These are phyloP conservation scores for Aspergillus quadrilineatus DNA, from an alignment of 2,329 filamentous ascomycete species.

Conservation along the genomic window DNA sequence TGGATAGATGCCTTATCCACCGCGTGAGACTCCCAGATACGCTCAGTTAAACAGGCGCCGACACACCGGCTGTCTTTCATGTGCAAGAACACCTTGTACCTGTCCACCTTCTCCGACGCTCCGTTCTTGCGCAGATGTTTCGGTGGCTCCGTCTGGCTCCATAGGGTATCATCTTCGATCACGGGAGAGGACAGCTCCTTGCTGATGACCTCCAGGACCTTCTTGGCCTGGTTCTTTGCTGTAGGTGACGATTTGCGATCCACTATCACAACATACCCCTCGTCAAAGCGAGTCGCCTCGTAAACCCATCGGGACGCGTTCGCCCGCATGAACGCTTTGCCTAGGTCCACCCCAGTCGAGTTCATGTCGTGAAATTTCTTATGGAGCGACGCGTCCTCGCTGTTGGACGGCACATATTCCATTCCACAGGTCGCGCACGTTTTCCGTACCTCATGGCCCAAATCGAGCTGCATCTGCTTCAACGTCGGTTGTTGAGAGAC, in stretches of 20 bases:
- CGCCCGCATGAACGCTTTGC: slow-evolving; percentile 56
- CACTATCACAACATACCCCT: slow-evolving; percentile 58
- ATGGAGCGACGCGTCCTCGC: slow-evolving; percentile 62
- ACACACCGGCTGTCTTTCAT: slow-evolving; percentile 62
- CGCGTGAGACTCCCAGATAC: slow-evolving; percentile 56
- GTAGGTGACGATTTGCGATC: slow-evolving; percentile 54
- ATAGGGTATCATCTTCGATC: slow-evolving; percentile 58
- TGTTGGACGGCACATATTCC: slow-evolving; percentile 64
- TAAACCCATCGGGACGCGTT: slow-evolving; percentile 53
- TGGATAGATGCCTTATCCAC: slow-evolving; percentile 41
- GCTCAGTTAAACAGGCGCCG: slow-evolving; percentile 61
- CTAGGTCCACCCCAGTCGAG: slow-evolving; percentile 60
- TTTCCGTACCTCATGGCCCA: slow-evolving; percentile 56
- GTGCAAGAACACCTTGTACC: slow-evolving; percentile 63
- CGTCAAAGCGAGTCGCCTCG: slow-evolving; percentile 49
- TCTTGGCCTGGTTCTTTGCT: slow-evolving; percentile 54
- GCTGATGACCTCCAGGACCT: slow-evolving; percentile 62
- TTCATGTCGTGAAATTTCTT: slow-evolving; percentile 64
- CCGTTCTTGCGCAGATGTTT: slow-evolving; percentile 37
- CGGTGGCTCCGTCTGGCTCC: slow-evolving; percentile 50
- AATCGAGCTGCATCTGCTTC: slow-evolving; percentile 62
- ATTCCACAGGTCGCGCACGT: slow-evolving; percentile 63
- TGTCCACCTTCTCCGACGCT: slow-evolving; percentile 43
- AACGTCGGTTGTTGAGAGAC: slow-evolving; percentile 38
- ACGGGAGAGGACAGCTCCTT: slow-evolving; percentile 61